Evolutionary conservation across 805 yeast species (phyloP).

Genomic region (Teunomyces barrocoloradensis): DNA sequence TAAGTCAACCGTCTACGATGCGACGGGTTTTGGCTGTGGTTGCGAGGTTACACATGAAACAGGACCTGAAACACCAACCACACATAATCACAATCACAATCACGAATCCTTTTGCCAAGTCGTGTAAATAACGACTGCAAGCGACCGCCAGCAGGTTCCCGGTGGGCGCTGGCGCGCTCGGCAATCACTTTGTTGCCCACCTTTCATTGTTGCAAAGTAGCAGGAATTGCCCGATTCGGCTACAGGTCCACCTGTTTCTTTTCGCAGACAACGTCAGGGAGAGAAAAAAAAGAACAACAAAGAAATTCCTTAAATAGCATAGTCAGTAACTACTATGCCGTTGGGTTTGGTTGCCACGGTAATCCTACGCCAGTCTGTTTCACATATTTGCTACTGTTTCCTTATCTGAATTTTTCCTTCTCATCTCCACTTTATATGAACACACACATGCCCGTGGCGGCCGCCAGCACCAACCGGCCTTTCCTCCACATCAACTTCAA

Average conservation of each 20-base stretch:
- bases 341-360: conserved; percentile 1
- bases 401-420: too few relatives aligned
- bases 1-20: too few relatives aligned
- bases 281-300: conserved; percentile 1
- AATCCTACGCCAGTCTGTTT: background rate
- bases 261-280: conserved; percentile 2
- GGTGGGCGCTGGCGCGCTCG: background rate
- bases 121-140: background rate
- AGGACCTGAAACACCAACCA: too few relatives aligned
- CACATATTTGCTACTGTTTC: too few relatives aligned
- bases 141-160: background rate
- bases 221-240: background rate
- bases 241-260: background rate
- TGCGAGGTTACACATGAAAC: too few relatives aligned
- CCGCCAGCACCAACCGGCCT: conserved; percentile 21
- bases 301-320: conserved; percentile 2
- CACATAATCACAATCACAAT: background rate
- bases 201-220: background rate
- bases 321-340: background rate
- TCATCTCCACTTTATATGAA: conserved; percentile 11
- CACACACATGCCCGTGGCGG: conserved; percentile 14
- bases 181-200: background rate
- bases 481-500: conserved; percentile 69
- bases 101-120: too few relatives aligned
- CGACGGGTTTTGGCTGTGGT: too few relatives aligned